Base-by-base conservation (phyloP, 2,329 filamentous ascomycete genomes). In the Volutella citrinella region DNA sequence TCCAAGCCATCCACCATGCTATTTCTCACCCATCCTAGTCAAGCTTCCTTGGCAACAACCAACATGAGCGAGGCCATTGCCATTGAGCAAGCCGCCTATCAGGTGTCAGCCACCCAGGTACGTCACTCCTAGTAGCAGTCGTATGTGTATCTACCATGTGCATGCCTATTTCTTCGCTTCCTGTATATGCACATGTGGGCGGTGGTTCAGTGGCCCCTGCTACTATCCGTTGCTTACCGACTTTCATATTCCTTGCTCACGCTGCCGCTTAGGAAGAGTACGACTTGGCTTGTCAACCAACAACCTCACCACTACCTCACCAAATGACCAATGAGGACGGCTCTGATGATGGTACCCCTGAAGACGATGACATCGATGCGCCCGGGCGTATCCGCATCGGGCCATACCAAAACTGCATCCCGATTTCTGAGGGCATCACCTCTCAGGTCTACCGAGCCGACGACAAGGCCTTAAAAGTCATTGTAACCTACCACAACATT, bases 361-460 rank as follows among this genome's bases (percentile, higher is more conserved):
- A 20, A 11, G 40, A 43, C 9, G 36, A 32, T 19, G 23, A 25
- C n/a, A 21, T 10, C 16, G 38, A 28, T 14, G 52, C 48, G 7
- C 22, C 39, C 3, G 70, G 68, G 9, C n/a, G n/a, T n/a, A 57
- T 72, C 25, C 57, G 59, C 19, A 80, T 83, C 37, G 79, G 78
- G 8, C 18, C 57, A 6, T 81, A 80, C 45, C 27, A 44, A 13
- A 60, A 70, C 40, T 84, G 80, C 53, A 61, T 64, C 17, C 70
- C 72, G 45, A 54, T 82, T n/a, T 69, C 70, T 27, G 68, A 69
- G 43, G 93, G 93, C 14, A 69, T 91, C 10, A 93, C 88, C 42
- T 93, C 91, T 13, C 78, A 82, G 35, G 80, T 98, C 31, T 97
- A 90, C 65, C 82, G 82, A 49, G 80, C 80, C 24, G 64, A 58